These are phyloP conservation scores for Lactuca sativa DNA, from an alignment of 129 eudicot genomes.

Conservation along the genomic window DNA sequence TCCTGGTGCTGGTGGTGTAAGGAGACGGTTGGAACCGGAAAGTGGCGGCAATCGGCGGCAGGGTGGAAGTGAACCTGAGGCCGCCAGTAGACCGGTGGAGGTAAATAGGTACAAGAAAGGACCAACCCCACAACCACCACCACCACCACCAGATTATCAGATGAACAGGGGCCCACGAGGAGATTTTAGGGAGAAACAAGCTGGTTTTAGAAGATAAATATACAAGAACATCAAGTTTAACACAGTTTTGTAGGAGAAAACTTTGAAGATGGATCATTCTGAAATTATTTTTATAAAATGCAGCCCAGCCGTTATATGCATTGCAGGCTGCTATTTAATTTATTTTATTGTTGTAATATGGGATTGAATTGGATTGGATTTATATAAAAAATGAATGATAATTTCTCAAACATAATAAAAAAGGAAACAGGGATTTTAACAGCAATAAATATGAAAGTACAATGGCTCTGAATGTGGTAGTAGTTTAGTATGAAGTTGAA, in stretches of 20 bases:
- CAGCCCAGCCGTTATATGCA: constrained; percentile 10
- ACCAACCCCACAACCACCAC: constrained; percentile 14
- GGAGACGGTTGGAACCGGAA: constrained; percentile 30
- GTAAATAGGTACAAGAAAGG: constrained; percentile 57
- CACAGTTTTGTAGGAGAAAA: constrained; percentile 24
- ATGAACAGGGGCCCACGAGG: constrained; percentile 16
- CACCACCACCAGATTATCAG: constrained; percentile 10
- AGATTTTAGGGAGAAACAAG: constrained; percentile 29
- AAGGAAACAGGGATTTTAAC: no score
- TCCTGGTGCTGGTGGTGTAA: constrained; percentile 11
- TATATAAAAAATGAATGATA: no score
- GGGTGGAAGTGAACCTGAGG: constrained; percentile 21
- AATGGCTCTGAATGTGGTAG: no score
- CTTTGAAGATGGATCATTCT: not conserved
- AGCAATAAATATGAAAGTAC: no score
- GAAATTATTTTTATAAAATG: constrained; percentile 11
- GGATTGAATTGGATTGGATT: not conserved
- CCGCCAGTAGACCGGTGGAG: not conserved
- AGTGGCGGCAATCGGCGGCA: constrained; percentile 21
- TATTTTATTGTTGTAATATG: constrained; percentile 12
- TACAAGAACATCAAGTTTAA: not conserved
- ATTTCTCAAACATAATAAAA: no score
- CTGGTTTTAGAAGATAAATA: constrained; percentile 29
- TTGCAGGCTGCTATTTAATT: constrained; percentile 17
- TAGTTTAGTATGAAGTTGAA: no score